phyloP scores from a whole-genome alignment of 140 eudicot genomes.

The Oenanthe javanica region DNA sequence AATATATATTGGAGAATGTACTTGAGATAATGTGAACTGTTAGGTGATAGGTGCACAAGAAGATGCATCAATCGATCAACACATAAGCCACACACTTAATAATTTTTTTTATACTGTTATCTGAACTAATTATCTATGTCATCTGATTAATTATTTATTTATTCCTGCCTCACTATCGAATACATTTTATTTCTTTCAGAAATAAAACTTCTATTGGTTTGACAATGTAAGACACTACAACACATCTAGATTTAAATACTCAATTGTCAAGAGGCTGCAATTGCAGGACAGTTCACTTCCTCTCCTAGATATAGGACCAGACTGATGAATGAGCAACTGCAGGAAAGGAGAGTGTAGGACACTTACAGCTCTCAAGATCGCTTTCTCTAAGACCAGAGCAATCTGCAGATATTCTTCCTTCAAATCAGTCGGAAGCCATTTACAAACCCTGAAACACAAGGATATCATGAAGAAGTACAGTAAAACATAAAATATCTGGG shows the following conservation, averaged over 20 bases:
- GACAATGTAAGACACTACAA: background rate
- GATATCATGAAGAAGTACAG: background rate
- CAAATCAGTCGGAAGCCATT: conserved; percentile 67
- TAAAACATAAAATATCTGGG: background rate
- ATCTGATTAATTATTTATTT: background rate
- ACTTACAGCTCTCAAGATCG: conserved; percentile 61
- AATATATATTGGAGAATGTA: background rate
- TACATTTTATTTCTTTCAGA: background rate
- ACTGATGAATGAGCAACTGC: background rate
- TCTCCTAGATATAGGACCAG: background rate
- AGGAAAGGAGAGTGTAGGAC: conserved; percentile 4
- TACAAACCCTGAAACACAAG: conserved; percentile 49
- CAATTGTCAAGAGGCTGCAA: background rate
- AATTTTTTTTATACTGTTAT: no score
- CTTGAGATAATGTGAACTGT: background rate
- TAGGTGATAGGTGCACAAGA: background rate
- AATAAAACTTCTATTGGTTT: background rate
- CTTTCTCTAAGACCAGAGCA: conserved; percentile 51
- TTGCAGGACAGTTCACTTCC: background rate
- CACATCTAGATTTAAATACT: background rate
- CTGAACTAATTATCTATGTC: background rate
- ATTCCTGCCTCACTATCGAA: background rate
- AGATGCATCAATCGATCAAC: background rate
- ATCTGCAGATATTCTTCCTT: conserved; percentile 54
- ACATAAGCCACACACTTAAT: background rate